Evolutionary conservation across 805 yeast species (phyloP).

Genomic region (Candida tallmaniae): DNA sequence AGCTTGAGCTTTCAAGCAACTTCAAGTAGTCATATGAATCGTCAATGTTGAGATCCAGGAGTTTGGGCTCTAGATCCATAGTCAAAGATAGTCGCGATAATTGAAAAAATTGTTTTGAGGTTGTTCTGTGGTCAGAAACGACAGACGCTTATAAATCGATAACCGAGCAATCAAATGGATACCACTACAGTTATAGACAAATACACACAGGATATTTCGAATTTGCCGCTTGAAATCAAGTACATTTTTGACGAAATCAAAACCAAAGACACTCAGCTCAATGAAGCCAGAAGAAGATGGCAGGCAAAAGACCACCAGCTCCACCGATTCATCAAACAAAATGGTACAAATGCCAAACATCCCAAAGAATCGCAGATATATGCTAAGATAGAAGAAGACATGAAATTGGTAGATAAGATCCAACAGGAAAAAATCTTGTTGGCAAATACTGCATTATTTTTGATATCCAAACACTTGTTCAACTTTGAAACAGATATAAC

Average conservation of each 20-base stretch:
- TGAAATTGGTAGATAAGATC: conserved; percentile 50
- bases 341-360: conserved; percentile 75
- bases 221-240: conserved; percentile 82
- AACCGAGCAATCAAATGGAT: conserved; percentile 51
- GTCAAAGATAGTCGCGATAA: too few species aligned
- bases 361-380: conserved; percentile 73
- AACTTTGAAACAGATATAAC: conserved; percentile 73
- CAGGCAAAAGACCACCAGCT: conserved; percentile 72
- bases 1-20: too few species aligned
- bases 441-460: conserved; percentile 78
- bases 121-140: too few species aligned
- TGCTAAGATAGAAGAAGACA: conserved; percentile 65
- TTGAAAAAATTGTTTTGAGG: too few species aligned
- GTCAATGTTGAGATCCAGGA: neutral
- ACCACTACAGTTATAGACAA: conserved; percentile 66
- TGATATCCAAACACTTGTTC: conserved; percentile 69
- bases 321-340: conserved; percentile 75
- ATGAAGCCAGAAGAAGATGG: conserved; percentile 62
- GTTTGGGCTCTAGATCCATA: neutral
- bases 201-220: conserved; percentile 61
- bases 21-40: neutral
- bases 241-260: conserved; percentile 76
- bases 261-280: conserved; percentile 59
- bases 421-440: conserved; percentile 77
- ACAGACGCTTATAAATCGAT: neutral